A percentile compares a stretch with the other conserved stretches of the same genome.
Conservation (phyloP, 257 asterid species). For the Avicennia marina region DNA sequence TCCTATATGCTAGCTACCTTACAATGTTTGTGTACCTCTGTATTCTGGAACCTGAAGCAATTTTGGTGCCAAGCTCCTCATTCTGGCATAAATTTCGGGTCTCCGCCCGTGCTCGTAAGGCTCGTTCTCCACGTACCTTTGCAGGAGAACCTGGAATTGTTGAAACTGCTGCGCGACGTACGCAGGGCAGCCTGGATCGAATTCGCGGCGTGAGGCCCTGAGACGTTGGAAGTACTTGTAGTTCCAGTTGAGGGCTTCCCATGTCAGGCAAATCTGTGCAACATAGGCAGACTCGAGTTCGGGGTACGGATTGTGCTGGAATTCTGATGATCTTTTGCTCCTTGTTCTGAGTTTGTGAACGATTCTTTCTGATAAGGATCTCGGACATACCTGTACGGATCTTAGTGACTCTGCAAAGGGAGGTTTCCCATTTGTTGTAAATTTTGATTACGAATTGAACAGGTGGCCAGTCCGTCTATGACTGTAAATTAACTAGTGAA, state of each 20-base stretch:
- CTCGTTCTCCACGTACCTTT: slow-evolving; percentile 78
- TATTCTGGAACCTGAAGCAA: slow-evolving; percentile 90
- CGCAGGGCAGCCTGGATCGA: slow-evolving; percentile 82
- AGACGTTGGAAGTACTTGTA: slow-evolving; percentile 67
- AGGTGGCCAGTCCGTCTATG: too few relatives aligned
- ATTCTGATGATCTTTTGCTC: slow-evolving; percentile 34
- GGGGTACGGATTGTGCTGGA: slow-evolving; percentile 51
- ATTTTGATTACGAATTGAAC: background rate
- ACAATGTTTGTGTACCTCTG: slow-evolving; percentile 39
- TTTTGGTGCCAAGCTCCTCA: slow-evolving; percentile 70
- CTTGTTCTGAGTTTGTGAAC: slow-evolving; percentile 39
- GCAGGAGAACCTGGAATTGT: slow-evolving; percentile 74
- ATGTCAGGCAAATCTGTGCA: slow-evolving; percentile 80
- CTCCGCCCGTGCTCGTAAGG: slow-evolving; percentile 79
- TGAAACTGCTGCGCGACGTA: slow-evolving; percentile 77
- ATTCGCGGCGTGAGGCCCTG: slow-evolving; percentile 45
- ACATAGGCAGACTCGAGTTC: slow-evolving; percentile 82
- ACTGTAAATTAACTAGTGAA: too few relatives aligned
- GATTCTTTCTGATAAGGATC: slow-evolving; percentile 81
- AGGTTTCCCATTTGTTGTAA: background rate
- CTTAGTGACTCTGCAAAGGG: slow-evolving; percentile 59
- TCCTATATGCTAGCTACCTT: too few relatives aligned
- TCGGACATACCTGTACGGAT: slow-evolving; percentile 76
- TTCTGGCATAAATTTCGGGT: slow-evolving; percentile 74
- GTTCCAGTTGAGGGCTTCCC: slow-evolving; percentile 95